Percentiles rank a stretch among this genome's conserved stretches.
Conservation (phyloP, 495 filamentous ascomycete genomes). For the Glarea lozoyensis region DNA sequence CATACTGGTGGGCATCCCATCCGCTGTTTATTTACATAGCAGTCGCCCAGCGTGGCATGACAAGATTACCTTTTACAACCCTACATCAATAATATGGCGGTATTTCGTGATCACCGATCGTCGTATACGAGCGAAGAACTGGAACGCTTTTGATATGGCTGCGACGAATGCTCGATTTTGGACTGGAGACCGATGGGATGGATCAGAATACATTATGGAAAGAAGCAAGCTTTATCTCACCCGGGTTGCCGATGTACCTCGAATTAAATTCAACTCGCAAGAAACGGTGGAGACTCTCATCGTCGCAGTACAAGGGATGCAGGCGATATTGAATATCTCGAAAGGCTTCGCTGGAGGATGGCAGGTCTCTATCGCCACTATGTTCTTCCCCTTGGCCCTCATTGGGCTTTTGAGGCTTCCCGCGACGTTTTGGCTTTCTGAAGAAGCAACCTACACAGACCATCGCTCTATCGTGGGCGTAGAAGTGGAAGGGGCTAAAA, state of each 20-base stretch:
- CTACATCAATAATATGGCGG: slow-evolving; percentile 25
- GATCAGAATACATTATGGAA: slow-evolving; percentile 22
- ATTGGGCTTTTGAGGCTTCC: slow-evolving; percentile 7
- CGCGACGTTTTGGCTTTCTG: slow-evolving; percentile 2
- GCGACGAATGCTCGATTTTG: slow-evolving; percentile 24
- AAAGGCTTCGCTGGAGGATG: not conserved
- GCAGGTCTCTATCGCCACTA: slow-evolving; percentile 5
- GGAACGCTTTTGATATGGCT: slow-evolving; percentile 17
- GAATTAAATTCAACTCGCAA: not conserved
- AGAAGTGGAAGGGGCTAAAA: too few relatives aligned
- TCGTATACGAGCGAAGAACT: slow-evolving; percentile 19
- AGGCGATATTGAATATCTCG: not conserved
- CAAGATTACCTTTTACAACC: slow-evolving; percentile 21
- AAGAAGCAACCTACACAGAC: slow-evolving; percentile 1
- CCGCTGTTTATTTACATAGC: not conserved
- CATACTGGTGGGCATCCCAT: not conserved
- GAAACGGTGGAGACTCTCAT: not conserved
- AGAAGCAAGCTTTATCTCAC: slow-evolving; percentile 7
- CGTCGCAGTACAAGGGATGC: slow-evolving; percentile 2
- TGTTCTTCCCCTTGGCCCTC: slow-evolving; percentile 4
- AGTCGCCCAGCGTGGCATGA: slow-evolving; percentile 9
- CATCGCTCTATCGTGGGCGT: not conserved
- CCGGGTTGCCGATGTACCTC: slow-evolving; percentile 7
- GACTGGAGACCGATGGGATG: slow-evolving; percentile 22
- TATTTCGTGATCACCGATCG: slow-evolving; percentile 24